Evolutionary conservation across 768 basidiomycete genomes (phyloP).

Genomic region (Lyophyllum shimeji): DNA sequence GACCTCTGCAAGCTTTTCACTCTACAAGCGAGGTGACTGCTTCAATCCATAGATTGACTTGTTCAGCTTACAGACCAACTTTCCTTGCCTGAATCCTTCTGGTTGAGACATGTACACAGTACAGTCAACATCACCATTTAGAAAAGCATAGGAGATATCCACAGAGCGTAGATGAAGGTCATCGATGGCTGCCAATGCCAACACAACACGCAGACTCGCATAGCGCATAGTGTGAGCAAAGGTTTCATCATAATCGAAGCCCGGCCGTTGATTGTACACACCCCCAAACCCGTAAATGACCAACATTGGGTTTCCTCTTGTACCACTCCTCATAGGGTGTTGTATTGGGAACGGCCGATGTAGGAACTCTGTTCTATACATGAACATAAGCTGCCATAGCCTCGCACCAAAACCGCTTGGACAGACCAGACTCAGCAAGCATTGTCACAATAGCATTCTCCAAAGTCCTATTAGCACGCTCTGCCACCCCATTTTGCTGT

Average conservation of each 20-base stretch:
- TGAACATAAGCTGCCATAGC: neutral
- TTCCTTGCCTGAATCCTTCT: neutral
- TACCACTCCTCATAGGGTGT: neutral
- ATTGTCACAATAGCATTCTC: neutral
- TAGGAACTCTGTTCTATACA: neutral
- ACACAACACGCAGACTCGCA: slow-evolving; percentile 16
- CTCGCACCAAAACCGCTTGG: neutral
- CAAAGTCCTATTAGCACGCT: neutral
- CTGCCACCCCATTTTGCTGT: neutral
- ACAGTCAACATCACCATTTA: neutral
- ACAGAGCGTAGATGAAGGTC: slow-evolving; percentile 22
- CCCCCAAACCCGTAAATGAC: slow-evolving; percentile 34
- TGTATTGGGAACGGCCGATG: neutral
- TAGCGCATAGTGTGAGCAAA: slow-evolving; percentile 28
- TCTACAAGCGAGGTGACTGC: neutral
- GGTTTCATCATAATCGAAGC: slow-evolving; percentile 38
- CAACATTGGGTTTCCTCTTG: slow-evolving; percentile 22
- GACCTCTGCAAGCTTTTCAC: neutral
- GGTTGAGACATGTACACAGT: neutral
- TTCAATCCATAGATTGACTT: neutral
- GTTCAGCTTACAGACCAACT: neutral
- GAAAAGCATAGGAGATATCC: slow-evolving; percentile 7
- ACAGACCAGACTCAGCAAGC: neutral
- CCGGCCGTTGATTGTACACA: slow-evolving; percentile 37
- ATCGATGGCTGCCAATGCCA: slow-evolving; percentile 25